Evolutionary conservation across 495 filamentous ascomycete species (phyloP).

Genomic region (Cudoniella acicularis): DNA sequence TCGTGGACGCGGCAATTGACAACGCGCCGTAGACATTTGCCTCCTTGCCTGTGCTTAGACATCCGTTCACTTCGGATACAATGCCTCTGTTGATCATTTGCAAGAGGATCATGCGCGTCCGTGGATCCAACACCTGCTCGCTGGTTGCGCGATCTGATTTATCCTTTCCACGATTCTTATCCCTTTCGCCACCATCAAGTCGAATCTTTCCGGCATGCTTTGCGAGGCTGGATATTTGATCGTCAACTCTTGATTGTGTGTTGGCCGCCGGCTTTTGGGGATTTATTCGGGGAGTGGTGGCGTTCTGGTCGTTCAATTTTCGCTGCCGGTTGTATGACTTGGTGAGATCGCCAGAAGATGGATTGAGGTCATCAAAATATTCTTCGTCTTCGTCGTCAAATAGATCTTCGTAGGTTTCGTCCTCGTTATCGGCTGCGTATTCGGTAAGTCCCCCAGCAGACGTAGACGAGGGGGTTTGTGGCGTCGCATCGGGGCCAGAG

Average conservation of each 20-base stretch:
- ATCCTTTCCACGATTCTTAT: slow-evolving; percentile 58
- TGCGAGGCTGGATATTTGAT: slow-evolving; percentile 78
- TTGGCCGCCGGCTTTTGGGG: slow-evolving; percentile 81
- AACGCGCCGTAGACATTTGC: slow-evolving; percentile 92
- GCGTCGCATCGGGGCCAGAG: slow-evolving; percentile 16
- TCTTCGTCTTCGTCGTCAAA: slow-evolving; percentile 55
- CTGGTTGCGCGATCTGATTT: slow-evolving; percentile 89
- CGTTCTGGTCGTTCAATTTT: slow-evolving; percentile 50
- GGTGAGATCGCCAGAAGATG: slow-evolving; percentile 67
- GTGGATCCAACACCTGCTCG: slow-evolving; percentile 89
- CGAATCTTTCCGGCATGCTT: slow-evolving; percentile 87
- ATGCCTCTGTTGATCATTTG: slow-evolving; percentile 88
- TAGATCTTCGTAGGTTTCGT: slow-evolving; percentile 48
- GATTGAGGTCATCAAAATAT: slow-evolving; percentile 52
- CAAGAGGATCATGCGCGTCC: slow-evolving; percentile 89
- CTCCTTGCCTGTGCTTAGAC: slow-evolving; percentile 93
- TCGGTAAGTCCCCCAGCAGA: slow-evolving; percentile 14
- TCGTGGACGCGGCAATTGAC: slow-evolving; percentile 35
- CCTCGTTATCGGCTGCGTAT: slow-evolving; percentile 29
- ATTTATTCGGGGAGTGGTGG: slow-evolving; percentile 69
- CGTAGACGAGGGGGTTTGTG: slow-evolving; percentile 20
- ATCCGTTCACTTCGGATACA: slow-evolving; percentile 82
- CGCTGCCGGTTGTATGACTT: slow-evolving; percentile 90
- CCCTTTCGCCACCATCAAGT: slow-evolving; percentile 62
- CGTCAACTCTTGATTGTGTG: slow-evolving; percentile 72